phyloP scores from a whole-genome alignment of 306 rosid species.

The Sesbania bispinosa region DNA sequence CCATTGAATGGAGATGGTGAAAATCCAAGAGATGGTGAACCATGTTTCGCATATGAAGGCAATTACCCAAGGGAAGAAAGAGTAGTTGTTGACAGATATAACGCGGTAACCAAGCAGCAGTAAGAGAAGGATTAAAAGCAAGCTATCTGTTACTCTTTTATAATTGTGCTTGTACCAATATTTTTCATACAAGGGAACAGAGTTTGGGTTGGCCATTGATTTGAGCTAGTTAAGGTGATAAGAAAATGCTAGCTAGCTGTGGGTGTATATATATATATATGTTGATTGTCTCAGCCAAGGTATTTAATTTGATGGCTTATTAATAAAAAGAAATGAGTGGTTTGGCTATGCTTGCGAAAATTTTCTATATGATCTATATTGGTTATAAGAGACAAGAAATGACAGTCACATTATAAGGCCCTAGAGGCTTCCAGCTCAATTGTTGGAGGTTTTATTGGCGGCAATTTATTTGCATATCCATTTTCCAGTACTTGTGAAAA shows the following conservation, averaged over 20 bases:
- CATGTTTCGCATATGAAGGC: conserved; percentile 54
- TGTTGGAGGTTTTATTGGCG: background rate
- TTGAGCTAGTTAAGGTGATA: background rate
- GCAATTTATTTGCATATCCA: too few species aligned
- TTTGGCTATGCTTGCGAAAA: too few species aligned
- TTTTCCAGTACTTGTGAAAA: background rate
- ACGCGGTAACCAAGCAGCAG: conserved; percentile 43
- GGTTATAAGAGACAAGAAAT: too few species aligned
- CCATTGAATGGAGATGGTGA: conserved; percentile 38
- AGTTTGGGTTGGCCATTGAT: conserved; percentile 25
- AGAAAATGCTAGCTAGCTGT: too few species aligned
- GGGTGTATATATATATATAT: too few species aligned
- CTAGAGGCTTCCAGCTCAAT: background rate
- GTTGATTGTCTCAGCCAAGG: background rate
- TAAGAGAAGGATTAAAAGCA: conserved; percentile 36
- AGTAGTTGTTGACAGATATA: conserved; percentile 23
- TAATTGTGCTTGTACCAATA: background rate
- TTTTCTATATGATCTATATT: too few species aligned
- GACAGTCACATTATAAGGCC: too few species aligned
- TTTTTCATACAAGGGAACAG: conserved; percentile 39
- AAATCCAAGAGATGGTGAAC: conserved; percentile 47
- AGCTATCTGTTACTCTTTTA: conserved; percentile 22
- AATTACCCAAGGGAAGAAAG: conserved; percentile 46
- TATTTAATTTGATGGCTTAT: too few species aligned
- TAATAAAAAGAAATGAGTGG: too few species aligned